These are phyloP conservation scores for Nitzschia sp. DNA, from an alignment of 108 stramenopile species.

Conservation along the genomic window DNA sequence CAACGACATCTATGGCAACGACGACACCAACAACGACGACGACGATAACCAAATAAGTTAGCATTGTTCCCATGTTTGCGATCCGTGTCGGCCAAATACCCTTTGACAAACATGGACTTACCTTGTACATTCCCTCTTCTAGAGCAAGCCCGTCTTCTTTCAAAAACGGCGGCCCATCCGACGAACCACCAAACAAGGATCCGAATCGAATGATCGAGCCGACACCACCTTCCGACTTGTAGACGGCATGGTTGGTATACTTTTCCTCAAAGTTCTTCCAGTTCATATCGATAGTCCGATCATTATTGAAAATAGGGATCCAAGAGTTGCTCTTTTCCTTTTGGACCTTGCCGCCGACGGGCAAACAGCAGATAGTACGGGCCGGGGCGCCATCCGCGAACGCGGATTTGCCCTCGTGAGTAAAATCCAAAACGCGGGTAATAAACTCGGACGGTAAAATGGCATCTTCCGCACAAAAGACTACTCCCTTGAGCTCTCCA, in stretches of 20 bases:
- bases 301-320: conserved; percentile 52
- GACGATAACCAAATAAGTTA: background rate
- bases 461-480: conserved; percentile 46
- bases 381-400: conserved; percentile 10
- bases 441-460: conserved; percentile 30
- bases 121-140: conserved; percentile 47
- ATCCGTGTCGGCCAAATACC: background rate
- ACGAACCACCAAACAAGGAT: conserved; percentile 42
- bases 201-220: conserved; percentile 34
- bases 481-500: conserved; percentile 39
- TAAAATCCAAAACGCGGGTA: conserved; percentile 33
- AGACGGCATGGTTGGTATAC: conserved; percentile 20
- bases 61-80: background rate
- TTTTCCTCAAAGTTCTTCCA: conserved; percentile 29
- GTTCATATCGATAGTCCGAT: conserved; percentile 20
- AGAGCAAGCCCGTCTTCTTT: conserved; percentile 23
- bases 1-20: conserved; percentile 28
- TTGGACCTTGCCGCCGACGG: conserved; percentile 30
- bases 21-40: background rate
- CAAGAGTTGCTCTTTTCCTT: conserved; percentile 42
- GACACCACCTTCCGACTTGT: conserved; percentile 9
- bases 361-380: conserved; percentile 25
- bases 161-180: conserved; percentile 28
- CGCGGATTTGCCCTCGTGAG: conserved; percentile 19
- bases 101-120: conserved; percentile 8